Base-by-base conservation (phyloP, 352 stramenopile genomes). In the Aphanomyces euteiches region DNA sequence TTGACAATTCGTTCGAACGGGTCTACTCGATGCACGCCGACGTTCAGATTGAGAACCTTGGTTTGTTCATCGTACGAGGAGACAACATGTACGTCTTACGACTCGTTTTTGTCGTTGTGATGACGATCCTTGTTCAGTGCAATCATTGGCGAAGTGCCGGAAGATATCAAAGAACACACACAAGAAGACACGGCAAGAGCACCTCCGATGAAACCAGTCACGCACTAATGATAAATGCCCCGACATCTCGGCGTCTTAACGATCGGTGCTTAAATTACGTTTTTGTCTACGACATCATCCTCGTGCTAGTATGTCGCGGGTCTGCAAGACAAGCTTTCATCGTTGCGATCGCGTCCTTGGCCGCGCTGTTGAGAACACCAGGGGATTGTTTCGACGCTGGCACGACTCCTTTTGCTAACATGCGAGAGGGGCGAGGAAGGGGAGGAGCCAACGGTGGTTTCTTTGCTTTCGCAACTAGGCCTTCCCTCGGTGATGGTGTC, bases 1-100 rank as follows among this genome's bases (percentile, higher is more conserved):
- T 98, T 64, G 83, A 96, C 76, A 87, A 97, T 76, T 97, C 88
- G 80, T 95, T 97, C 66, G 93, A 98, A 81, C 88, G 93, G 72
- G 88, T 98, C 5, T 98, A 95, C 79, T 97, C 90, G 59, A 76
- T 82, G 43, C 92, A 94, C 65, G 84, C 92, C 41, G 90, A 89
- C 7, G 92, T 97, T 43, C 89, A 98, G 59, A 83, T 88, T 28
- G 88, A 96, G 21, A 83, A 92, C 69, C 79, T 98, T 7, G 94
- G 94, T 37, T 78, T 98, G 34, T 97, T 97, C 73, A 97, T 98
- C 70, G 84, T 98, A 47, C 87, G 94, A 56, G 94, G 93, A 28
- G 92, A 98, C 79, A 98, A 98, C 77, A 96, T 97, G 89, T 95
- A 79, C 73, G 81, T 47, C 13, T 5, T 67, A 41, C 10, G 21